Evolutionary conservation across 1,284 basidiomycete genomes (phyloP).

Genomic region (Pseudomicrostroma phylloplanum): DNA sequence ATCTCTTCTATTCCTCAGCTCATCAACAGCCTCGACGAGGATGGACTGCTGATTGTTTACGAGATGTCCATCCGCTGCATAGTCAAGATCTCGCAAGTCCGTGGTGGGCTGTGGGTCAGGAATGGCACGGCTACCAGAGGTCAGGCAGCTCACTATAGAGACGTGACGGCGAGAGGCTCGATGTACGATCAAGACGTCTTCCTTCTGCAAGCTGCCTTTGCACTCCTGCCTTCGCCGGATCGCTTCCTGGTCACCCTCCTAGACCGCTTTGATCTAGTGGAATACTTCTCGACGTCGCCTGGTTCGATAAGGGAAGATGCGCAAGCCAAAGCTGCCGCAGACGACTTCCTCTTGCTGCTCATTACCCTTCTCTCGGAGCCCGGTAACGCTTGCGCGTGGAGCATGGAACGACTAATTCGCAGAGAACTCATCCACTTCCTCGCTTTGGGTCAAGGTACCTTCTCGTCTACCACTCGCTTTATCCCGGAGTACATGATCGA

Average conservation of each 20-base stretch:
- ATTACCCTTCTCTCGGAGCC: constrained; percentile 81
- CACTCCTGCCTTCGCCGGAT: constrained; percentile 70
- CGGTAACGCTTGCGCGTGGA: constrained; percentile 66
- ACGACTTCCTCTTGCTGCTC: constrained; percentile 82
- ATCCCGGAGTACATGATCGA: constrained; percentile 85
- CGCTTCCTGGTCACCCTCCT: constrained; percentile 77
- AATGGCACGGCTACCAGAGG: constrained; percentile 93
- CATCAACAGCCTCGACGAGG: constrained; percentile 22
- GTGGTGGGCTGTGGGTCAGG: constrained; percentile 91
- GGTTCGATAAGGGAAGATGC: constrained; percentile 52
- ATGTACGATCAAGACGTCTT: constrained; percentile 96
- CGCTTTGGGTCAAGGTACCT: constrained; percentile 77
- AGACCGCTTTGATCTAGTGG: constrained; percentile 75
- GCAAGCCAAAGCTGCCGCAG: constrained; percentile 76
- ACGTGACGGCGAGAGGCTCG: constrained; percentile 87
- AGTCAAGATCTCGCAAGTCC: constrained; percentile 74
- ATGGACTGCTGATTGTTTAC: constrained; percentile 28
- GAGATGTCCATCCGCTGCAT: constrained; percentile 45
- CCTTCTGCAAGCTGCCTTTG: constrained; percentile 70
- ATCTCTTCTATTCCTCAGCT: background rate
- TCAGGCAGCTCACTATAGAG: constrained; percentile 92
- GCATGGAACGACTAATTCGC: constrained; percentile 64
- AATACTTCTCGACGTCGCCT: constrained; percentile 60
- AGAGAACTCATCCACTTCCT: constrained; percentile 86
- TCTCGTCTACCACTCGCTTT: constrained; percentile 84